A percentile compares a stretch with the other conserved stretches of the same genome.
These are phyloP conservation scores for Gnetum montanum DNA, from an alignment of 75 land plant genomes.

Conservation along the genomic window DNA sequence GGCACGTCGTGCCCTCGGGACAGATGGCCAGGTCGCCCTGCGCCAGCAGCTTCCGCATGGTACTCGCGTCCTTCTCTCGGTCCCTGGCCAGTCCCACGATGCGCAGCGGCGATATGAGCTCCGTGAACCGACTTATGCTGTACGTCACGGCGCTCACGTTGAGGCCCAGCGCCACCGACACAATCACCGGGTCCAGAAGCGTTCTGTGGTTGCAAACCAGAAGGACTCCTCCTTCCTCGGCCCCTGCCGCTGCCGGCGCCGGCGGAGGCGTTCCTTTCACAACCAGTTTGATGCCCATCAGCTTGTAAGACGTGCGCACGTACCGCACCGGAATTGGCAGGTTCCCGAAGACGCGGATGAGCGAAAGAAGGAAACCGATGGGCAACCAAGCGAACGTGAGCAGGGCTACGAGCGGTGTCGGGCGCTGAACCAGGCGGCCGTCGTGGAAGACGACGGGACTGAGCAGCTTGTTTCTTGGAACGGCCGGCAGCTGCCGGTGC, in stretches of 20 bases:
- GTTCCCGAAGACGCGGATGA: slow-evolving; percentile 52
- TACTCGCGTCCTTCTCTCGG: slow-evolving; percentile 58
- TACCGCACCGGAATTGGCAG: slow-evolving; percentile 47
- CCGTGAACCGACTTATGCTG: slow-evolving; percentile 74
- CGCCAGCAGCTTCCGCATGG: slow-evolving; percentile 46
- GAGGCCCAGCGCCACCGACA: slow-evolving; percentile 65
- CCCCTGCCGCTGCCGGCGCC: slow-evolving; percentile 23
- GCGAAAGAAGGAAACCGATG: slow-evolving; percentile 51
- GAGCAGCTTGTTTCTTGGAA: slow-evolving; percentile 45
- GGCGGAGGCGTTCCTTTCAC: slow-evolving; percentile 78
- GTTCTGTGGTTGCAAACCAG: slow-evolving; percentile 91
- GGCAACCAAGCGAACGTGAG: slow-evolving; percentile 79
- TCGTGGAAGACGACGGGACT: slow-evolving; percentile 79
- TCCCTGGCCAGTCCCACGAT: slow-evolving; percentile 66
- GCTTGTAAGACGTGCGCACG: slow-evolving; percentile 22
- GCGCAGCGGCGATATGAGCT: slow-evolving; percentile 70
- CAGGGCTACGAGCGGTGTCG: slow-evolving; percentile 57
- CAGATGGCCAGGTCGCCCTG: slow-evolving; percentile 81
- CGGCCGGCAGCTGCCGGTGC: slow-evolving; percentile 27
- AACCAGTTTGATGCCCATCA: slow-evolving; percentile 64
- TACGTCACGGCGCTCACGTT: slow-evolving; percentile 80
- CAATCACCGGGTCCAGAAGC: slow-evolving; percentile 71
- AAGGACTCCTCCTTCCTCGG: slow-evolving; percentile 58
- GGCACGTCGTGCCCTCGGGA: slow-evolving; percentile 93
- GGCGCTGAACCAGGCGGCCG: slow-evolving; percentile 76